A percentile compares a stretch with the other conserved stretches of the same genome.
These are phyloP conservation scores for Favolaschia claudopus DNA, from an alignment of 768 basidiomycete genomes.

Conservation along the genomic window DNA sequence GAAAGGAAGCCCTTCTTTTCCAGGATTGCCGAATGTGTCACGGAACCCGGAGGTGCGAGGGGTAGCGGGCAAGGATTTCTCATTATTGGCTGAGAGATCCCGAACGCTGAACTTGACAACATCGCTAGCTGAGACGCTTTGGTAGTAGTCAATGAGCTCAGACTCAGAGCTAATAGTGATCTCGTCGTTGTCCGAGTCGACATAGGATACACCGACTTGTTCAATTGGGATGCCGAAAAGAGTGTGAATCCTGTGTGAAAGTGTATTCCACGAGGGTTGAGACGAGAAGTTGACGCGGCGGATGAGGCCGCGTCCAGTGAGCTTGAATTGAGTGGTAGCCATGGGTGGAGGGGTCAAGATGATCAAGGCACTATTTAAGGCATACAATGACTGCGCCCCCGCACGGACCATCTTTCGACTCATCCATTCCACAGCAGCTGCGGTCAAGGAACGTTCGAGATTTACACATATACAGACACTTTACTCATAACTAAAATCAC, in stretches of 20 bases:
- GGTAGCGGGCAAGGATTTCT: slow-evolving; percentile 40
- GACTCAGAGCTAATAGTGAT: slow-evolving; percentile 80
- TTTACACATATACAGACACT: not conserved
- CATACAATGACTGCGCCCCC: slow-evolving; percentile 2
- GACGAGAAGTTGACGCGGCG: slow-evolving; percentile 64
- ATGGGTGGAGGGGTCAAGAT: slow-evolving; percentile 42
- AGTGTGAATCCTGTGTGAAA: slow-evolving; percentile 62
- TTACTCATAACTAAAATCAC: slow-evolving; percentile 16
- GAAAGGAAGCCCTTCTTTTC: slow-evolving; percentile 51
- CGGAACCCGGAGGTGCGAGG: slow-evolving; percentile 46
- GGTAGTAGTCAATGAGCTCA: slow-evolving; percentile 80
- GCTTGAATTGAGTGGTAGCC: slow-evolving; percentile 68
- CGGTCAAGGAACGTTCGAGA: slow-evolving; percentile 22
- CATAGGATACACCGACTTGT: slow-evolving; percentile 72
- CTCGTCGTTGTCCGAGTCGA: slow-evolving; percentile 77
- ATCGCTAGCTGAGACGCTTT: slow-evolving; percentile 38
- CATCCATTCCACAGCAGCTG: slow-evolving; percentile 9
- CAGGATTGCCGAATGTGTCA: slow-evolving; percentile 64
- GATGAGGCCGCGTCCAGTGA: slow-evolving; percentile 62
- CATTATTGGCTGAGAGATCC: slow-evolving; percentile 57
- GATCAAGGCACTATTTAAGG: slow-evolving; percentile 1
- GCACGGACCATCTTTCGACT: slow-evolving; percentile 23
- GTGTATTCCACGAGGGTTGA: slow-evolving; percentile 62
- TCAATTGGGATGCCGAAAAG: slow-evolving; percentile 62
- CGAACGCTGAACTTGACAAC: slow-evolving; percentile 68